Base-by-base conservation (phyloP, 2,329 filamentous ascomycete species). In the Orbilia brochopaga region DNA sequence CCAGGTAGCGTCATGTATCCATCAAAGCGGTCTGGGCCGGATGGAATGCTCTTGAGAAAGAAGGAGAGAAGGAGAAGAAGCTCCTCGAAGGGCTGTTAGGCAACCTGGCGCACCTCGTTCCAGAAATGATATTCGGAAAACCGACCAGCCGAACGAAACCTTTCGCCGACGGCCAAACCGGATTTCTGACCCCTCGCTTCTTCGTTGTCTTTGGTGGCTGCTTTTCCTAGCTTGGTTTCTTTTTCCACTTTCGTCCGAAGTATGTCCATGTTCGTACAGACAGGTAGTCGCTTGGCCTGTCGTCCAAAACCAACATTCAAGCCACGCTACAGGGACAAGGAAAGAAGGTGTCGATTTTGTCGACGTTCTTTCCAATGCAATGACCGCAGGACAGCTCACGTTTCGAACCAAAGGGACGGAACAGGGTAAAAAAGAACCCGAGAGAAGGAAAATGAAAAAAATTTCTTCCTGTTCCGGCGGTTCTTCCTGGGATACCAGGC, bases 221-320 rank as follows among this genome's bases (percentile, higher is more conserved):
- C 50, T 60, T 40, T 48, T 52, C 27, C 32, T 7, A 46, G 27
- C 30, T 35, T 58, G 21, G 17, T 24, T 62, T 53, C 56, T 46
- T 52, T 55, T 60, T 57, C 58, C 51, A 56, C 53, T 69, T 70
- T 70, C 66, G 42, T 70, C 66, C 66, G 66, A 70, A 64, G 66
- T 70, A 64, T 69, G 46, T 17, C 15, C 19, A 48, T 32, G 65
- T 56, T 57, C 57, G n/a, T 32, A 32, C 27, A 32, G 27, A 32
- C 27, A 53, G 52, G 65, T 62, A 69, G 32, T 32, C 44, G 35
- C 32, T 42, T 42, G 37, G 37, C 37, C 40, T 57, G 65, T 62
- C 61, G 46, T 35, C 44, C 27, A 32, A 32, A 42, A 42, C 15
- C 37, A 42, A 69, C 56, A n/a, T 57, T 40, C 56, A 56, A 60